phyloP scores from a whole-genome alignment of 2,329 filamentous ascomycete species.

The Aspergillus felis region DNA sequence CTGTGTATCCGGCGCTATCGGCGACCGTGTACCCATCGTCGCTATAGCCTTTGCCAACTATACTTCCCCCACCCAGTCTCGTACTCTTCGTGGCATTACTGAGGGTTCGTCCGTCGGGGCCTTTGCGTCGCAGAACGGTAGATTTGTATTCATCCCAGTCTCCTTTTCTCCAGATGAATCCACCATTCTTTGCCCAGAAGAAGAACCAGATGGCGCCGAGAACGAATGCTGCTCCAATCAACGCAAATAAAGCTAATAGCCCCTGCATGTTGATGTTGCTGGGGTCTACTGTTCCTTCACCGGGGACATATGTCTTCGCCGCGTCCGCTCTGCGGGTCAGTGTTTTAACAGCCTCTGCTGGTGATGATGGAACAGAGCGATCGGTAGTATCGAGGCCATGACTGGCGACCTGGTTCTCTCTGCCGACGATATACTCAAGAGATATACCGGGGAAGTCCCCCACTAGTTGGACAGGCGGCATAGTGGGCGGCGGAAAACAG shows the following conservation, averaged over 20 bases:
- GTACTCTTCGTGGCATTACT: slow-evolving; percentile 79
- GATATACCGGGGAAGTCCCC: slow-evolving; percentile 22
- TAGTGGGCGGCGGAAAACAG: slow-evolving; percentile 13
- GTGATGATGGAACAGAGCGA: slow-evolving; percentile 7
- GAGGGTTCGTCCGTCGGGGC: slow-evolving; percentile 82
- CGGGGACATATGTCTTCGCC: slow-evolving; percentile 22
- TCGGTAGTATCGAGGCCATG: background rate
- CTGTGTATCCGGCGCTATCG: slow-evolving; percentile 36
- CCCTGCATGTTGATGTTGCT: slow-evolving; percentile 50
- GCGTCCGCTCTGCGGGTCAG: slow-evolving; percentile 27
- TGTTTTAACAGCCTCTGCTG: slow-evolving; percentile 23
- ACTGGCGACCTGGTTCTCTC: slow-evolving; percentile 9
- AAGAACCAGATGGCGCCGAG: slow-evolving; percentile 89
- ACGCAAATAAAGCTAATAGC: slow-evolving; percentile 79
- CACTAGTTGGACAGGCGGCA: slow-evolving; percentile 28
- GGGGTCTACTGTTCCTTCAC: slow-evolving; percentile 39
- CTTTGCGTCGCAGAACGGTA: slow-evolving; percentile 82
- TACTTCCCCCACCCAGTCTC: slow-evolving; percentile 77
- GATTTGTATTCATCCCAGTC: slow-evolving; percentile 99
- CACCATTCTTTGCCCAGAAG: slow-evolving; percentile 95
- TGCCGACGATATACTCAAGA: slow-evolving; percentile 11
- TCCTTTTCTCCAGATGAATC: slow-evolving; percentile 76
- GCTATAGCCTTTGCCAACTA: slow-evolving; percentile 61
- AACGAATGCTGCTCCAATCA: slow-evolving; percentile 75
- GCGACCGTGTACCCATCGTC: slow-evolving; percentile 57